Evolutionary conservation across 345 rosid species (phyloP).

Genomic region (Erucastrum elatum): DNA sequence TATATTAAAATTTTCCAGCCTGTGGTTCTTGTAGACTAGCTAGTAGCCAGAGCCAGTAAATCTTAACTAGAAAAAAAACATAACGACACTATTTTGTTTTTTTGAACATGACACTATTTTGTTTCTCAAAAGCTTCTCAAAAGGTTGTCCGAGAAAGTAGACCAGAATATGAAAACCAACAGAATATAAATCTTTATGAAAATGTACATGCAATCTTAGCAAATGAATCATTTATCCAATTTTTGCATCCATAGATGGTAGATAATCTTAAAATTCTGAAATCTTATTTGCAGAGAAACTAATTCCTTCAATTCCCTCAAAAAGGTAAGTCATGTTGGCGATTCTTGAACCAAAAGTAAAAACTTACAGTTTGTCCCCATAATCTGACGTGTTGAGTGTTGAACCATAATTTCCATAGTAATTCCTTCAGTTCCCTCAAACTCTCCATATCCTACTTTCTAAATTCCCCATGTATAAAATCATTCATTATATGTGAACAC

Average conservation of each 20-base stretch:
- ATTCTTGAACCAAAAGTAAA: background rate
- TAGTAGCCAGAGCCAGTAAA: background rate
- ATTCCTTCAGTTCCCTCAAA: too few relatives aligned
- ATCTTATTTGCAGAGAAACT: background rate
- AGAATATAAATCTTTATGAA: background rate
- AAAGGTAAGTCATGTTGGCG: background rate
- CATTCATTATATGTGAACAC: background rate
- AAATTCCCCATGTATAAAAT: background rate
- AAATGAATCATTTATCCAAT: background rate
- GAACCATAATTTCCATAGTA: background rate
- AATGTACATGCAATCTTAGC: background rate
- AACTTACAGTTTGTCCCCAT: background rate
- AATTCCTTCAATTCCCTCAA: background rate
- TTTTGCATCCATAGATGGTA: background rate
- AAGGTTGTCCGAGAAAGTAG: too few relatives aligned
- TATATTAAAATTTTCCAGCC: background rate
- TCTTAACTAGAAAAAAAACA: background rate
- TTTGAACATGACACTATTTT: background rate
- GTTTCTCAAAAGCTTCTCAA: background rate
- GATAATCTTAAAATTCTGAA: background rate
- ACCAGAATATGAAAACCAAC: too few relatives aligned
- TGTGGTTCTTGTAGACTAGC: constrained; percentile 14
- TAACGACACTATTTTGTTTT: background rate
- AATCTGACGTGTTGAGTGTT: background rate
- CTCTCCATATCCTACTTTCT: too few relatives aligned